A percentile compares a stretch with the other conserved stretches of the same genome.
Evolutionary conservation across 768 basidiomycete species (phyloP).

Genomic region (Kwoniella europaea): DNA sequence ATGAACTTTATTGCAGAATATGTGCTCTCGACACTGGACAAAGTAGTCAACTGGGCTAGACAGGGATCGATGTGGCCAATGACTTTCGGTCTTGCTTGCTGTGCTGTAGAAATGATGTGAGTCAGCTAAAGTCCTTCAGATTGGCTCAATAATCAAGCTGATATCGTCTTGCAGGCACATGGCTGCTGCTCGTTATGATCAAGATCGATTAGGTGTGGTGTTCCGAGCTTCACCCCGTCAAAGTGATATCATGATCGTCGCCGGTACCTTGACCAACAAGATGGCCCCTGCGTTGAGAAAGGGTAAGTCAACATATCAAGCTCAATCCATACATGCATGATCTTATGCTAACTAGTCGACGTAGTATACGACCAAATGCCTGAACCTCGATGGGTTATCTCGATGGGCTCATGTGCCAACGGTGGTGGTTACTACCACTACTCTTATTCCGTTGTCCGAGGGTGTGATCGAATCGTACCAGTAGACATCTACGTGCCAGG

Average conservation of each 20-base stretch:
- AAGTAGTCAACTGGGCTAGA: conserved; percentile 94
- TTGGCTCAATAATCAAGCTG: no score
- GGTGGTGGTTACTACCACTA: conserved; percentile 87
- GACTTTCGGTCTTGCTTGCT: conserved; percentile 96
- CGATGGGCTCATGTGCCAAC: conserved; percentile 99
- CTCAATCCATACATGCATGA: neutral
- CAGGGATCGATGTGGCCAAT: conserved; percentile 99
- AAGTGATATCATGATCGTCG: conserved; percentile 98
- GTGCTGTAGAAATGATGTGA: conserved; percentile 79
- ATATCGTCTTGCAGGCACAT: conserved; percentile 99
- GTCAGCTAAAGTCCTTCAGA: neutral
- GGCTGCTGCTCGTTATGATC: conserved; percentile 98
- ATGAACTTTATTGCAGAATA: conserved; percentile 68
- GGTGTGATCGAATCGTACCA: conserved; percentile 97
- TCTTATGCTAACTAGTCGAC: neutral
- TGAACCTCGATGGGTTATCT: conserved; percentile 98
- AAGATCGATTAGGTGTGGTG: conserved; percentile 93
- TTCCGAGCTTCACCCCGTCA: conserved; percentile 99
- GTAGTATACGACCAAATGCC: conserved; percentile 78
- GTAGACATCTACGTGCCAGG: conserved; percentile 99
- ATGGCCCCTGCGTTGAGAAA: conserved; percentile 98
- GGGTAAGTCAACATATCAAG: conserved; percentile 57
- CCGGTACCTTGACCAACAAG: conserved; percentile 98
- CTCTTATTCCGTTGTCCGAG: conserved; percentile 97
- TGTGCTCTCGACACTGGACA: conserved; percentile 93